phyloP scores from a whole-genome alignment of 2,329 filamentous ascomycete genomes.

The Colletotrichum kahawae region DNA sequence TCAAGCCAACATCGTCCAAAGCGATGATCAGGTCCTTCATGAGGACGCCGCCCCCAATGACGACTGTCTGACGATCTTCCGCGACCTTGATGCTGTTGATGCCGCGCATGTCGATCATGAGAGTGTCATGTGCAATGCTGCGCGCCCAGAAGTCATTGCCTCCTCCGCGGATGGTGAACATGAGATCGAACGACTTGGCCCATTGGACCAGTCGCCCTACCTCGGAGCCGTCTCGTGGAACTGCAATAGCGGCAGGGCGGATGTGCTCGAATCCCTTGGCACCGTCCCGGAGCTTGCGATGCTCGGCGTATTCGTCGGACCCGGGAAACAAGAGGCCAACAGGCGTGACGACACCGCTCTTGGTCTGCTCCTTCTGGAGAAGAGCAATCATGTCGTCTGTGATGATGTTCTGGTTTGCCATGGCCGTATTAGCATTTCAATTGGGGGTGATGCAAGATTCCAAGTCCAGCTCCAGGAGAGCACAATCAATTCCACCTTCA shows the following conservation, averaged over 20 bases:
- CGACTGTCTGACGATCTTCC: not conserved
- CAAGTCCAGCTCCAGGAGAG: not conserved
- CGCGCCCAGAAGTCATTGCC: constrained; percentile 3
- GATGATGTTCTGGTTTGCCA: not conserved
- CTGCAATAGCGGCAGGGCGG: not conserved
- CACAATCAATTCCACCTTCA: not conserved
- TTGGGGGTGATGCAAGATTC: not conserved
- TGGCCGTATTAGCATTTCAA: not conserved
- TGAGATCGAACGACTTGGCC: not conserved
- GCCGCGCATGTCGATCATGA: not conserved
- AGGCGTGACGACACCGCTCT: not conserved
- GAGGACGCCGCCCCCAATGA: not conserved
- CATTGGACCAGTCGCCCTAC: not conserved
- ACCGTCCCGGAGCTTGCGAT: not conserved
- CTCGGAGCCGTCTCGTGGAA: not conserved
- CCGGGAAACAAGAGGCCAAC: not conserved
- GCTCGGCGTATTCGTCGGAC: not conserved
- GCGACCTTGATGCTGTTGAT: not conserved
- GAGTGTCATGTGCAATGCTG: not conserved
- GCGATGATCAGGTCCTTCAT: not conserved
- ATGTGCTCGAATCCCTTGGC: not conserved
- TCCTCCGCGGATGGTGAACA: not conserved
- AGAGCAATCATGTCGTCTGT: not conserved
- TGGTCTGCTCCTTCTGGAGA: not conserved
- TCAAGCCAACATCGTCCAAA: not conserved